phyloP scores from a whole-genome alignment of 352 stramenopile genomes.

The Globisporangium rhizosaccharum region DNA sequence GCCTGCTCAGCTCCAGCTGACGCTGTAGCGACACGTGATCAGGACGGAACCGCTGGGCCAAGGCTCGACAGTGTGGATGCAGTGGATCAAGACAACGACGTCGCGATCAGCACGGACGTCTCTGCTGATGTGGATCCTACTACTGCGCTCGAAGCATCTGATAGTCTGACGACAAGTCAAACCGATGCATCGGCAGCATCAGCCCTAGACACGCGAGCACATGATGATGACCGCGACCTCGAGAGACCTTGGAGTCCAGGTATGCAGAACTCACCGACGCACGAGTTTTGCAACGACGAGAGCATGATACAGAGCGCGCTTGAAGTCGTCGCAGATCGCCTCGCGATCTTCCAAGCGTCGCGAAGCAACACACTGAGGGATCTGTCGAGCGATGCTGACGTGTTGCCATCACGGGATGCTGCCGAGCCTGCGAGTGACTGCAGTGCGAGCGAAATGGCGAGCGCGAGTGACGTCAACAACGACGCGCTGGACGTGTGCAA shows the following conservation, averaged over 20 bases:
- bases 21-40: neutral
- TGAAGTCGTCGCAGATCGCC: neutral
- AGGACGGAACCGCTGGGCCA: neutral
- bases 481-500: no score
- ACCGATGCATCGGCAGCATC: no score
- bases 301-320: conserved; percentile 1
- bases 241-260: neutral
- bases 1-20: neutral
- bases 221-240: neutral
- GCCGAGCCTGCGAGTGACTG: neutral
- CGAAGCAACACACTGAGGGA: neutral
- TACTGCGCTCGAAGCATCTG: no score
- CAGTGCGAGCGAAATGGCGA: neutral
- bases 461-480: neutral
- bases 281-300: conserved; percentile 4
- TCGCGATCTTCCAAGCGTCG: conserved; percentile 1
- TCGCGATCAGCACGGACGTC: no score
- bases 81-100: no score
- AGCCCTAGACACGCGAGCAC: neutral
- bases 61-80: neutral
- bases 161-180: no score
- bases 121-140: no score
- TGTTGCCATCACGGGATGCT: no score
- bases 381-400: neutral
- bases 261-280: conserved; percentile 3